A percentile compares a stretch with the other conserved stretches of the same genome.
phyloP scores from a whole-genome alignment of 106 monocot species.

The Dendrobium catenatum region DNA sequence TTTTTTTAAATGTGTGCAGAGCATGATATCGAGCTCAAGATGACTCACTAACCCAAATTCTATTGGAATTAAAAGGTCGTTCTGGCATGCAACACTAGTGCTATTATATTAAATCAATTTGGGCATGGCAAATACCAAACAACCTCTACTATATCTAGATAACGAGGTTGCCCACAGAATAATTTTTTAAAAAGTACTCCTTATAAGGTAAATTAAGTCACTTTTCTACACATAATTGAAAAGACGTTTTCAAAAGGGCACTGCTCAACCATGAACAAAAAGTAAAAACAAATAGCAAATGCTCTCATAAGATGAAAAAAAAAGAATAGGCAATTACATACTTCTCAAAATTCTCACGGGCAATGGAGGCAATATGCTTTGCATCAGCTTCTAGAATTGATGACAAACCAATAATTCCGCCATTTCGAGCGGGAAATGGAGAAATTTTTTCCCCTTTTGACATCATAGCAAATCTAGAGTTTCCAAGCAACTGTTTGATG shows the following conservation, averaged over 20 bases:
- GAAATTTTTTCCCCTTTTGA: conserved; percentile 28
- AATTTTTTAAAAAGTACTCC: background rate
- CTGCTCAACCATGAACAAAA: background rate
- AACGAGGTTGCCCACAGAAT: background rate
- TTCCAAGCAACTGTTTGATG: conserved; percentile 50
- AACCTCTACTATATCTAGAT: background rate
- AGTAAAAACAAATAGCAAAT: background rate
- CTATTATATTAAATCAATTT: background rate
- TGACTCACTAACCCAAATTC: background rate
- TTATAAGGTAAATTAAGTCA: background rate
- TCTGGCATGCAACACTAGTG: background rate
- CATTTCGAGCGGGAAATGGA: conserved; percentile 39
- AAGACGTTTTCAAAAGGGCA: background rate
- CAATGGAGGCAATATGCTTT: conserved; percentile 63
- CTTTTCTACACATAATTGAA: background rate
- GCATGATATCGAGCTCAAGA: background rate
- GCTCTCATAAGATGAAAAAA: background rate
- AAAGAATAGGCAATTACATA: conserved; percentile 24
- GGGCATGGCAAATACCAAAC: background rate
- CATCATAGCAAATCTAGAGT: conserved; percentile 30
- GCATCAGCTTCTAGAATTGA: conserved; percentile 88
- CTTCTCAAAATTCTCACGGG: conserved; percentile 90
- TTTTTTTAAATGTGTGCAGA: background rate
- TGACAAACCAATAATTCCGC: conserved; percentile 55
- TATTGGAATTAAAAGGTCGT: background rate